These are phyloP conservation scores for Fraxinus quadrangulata DNA, from an alignment of 257 asterid species.

Conservation along the genomic window DNA sequence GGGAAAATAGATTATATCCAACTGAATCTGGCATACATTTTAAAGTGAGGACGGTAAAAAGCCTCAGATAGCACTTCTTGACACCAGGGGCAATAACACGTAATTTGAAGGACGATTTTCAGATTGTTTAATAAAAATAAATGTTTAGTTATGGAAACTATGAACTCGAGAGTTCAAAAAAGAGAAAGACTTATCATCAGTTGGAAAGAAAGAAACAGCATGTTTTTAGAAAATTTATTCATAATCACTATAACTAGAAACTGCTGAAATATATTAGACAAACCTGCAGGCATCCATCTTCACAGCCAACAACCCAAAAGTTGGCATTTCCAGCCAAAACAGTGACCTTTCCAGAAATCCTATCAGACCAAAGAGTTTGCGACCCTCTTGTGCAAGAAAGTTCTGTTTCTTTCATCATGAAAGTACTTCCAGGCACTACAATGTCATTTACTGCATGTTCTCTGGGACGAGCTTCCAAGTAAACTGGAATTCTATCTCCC, in stretches of 20 bases:
- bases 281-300: constrained; percentile 97
- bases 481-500: constrained; percentile 59
- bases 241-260: not conserved
- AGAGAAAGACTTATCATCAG: not conserved
- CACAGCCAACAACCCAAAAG: constrained; percentile 99
- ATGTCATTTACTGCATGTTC: constrained; percentile 81
- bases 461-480: constrained; percentile 86
- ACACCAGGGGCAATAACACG: not conserved
- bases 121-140: not conserved
- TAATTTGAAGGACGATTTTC: not conserved
- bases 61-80: not conserved
- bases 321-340: constrained; percentile 94
- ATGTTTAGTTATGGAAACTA: not conserved
- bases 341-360: constrained; percentile 82
- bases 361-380: constrained; percentile 84
- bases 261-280: constrained; percentile 21
- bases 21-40: not conserved
- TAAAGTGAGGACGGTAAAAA: not conserved
- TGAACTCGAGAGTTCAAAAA: not conserved
- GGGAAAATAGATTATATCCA: not conserved
- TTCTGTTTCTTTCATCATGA: constrained; percentile 74
- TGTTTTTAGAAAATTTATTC: not conserved
- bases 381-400: constrained; percentile 63
- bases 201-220: not conserved
- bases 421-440: constrained; percentile 63